Evolutionary conservation across 495 filamentous ascomycete genomes (phyloP), one percentile per base, ranked within the genome.

Genomic region (Antarctomyces pellizariae): DNA sequence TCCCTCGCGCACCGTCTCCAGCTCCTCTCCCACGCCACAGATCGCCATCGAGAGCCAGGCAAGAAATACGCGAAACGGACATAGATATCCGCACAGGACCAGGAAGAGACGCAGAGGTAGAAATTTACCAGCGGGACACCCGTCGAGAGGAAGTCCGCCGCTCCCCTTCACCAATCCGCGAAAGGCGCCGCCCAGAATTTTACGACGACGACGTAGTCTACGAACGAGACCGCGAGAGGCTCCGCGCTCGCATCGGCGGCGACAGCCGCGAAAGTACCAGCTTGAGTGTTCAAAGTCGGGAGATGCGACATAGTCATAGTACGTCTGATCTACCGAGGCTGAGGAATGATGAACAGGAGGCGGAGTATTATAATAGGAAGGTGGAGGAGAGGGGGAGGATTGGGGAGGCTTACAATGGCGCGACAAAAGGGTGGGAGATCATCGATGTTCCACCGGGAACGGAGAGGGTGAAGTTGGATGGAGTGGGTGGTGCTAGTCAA

Each of bases 401-500:
- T 36, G 72, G 70, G 28, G 72, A 78, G 49, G 72, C 66, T 13
- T 59, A 50, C 33, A 57, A 69, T 39, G 72, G 72, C 30, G 62
- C 57, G 14, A 78, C 71, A 20, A 63, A 54, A 36, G 67, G 75
- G 40, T 80, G 75, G 65, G 54, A 60, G 27, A 75, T 82, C 30
- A 64, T 82, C 12, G 75, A 83, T 45, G 71, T 83, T 16, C 75
- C 75, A 3, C 72, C 74, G 8, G 75, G 75, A 28, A 83, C 74
- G 0, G 64, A 71, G 44, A 56, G 72, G 20, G 73, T 83, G 22
- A 54, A 55, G 20, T 70, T 83, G 62, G 72, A 83, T 38, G 72
- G 73, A 32, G 56, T 60, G 11, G 73, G 73, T 15, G 71, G 71
- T 24, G 72, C 48, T 22, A 44, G 45, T 11, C 59, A 71, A 37